A percentile compares a stretch with the other conserved stretches of the same genome.
Evolutionary conservation across 371 early-diverging fungal genomes (phyloP).

Genomic region (Mortierella sp.): DNA sequence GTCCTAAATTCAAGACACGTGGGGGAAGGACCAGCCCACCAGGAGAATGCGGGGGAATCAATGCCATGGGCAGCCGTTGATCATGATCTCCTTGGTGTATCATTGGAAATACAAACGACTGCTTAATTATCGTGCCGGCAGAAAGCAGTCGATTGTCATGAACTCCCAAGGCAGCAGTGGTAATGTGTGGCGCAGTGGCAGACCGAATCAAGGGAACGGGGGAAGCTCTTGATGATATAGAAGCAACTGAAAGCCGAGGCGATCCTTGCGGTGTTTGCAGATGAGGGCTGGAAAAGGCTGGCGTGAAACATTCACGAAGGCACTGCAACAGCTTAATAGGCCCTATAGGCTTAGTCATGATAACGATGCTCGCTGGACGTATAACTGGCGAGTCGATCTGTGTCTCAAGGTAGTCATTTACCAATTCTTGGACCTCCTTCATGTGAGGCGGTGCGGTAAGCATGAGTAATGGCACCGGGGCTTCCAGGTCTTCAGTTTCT

Average conservation of each 20-base stretch:
- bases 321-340: conserved; percentile 49
- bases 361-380: conserved; percentile 43
- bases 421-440: conserved; percentile 27
- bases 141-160: conserved; percentile 30
- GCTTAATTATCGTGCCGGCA: conserved; percentile 35
- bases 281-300: conserved; percentile 32
- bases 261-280: conserved; percentile 41
- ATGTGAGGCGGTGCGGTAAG: conserved; percentile 27
- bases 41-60: conserved; percentile 47
- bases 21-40: conserved; percentile 48
- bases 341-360: conserved; percentile 50
- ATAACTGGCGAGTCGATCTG: conserved; percentile 26
- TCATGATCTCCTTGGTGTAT: neutral
- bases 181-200: conserved; percentile 42
- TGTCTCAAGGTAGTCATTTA: conserved; percentile 43
- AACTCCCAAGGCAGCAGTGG: conserved; percentile 31
- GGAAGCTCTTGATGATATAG: neutral
- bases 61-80: conserved; percentile 10
- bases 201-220: conserved; percentile 44
- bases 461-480: conserved; percentile 37
- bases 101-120: conserved; percentile 24
- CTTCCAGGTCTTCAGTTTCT: conserved; percentile 5
- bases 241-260: conserved; percentile 16
- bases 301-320: conserved; percentile 54
- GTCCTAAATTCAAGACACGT: conserved; percentile 6